A percentile compares a stretch with the other conserved stretches of the same genome.
Conservation (phyloP, 1,284 basidiomycete genomes). For the Rhizoctonia solani region DNA sequence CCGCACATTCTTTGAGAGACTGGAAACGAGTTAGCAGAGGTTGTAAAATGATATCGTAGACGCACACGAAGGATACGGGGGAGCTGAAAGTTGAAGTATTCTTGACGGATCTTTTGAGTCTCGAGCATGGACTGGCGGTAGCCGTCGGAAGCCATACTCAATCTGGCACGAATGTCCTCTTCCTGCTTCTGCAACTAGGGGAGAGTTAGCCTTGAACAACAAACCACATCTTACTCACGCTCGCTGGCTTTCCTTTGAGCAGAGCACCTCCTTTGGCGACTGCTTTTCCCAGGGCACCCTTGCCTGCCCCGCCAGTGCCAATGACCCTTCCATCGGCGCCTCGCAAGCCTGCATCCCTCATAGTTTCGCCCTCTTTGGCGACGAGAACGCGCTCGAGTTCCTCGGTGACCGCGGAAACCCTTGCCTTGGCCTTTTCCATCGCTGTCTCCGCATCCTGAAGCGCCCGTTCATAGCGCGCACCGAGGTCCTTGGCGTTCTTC, state of each 20-base stretch:
- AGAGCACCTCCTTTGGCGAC: slow-evolving; percentile 89
- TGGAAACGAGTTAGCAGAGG: slow-evolving; percentile 44
- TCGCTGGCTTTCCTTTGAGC: slow-evolving; percentile 91
- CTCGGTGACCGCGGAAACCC: slow-evolving; percentile 89
- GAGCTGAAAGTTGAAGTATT: slow-evolving; percentile 96
- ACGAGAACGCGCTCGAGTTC: slow-evolving; percentile 93
- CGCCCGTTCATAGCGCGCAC: slow-evolving; percentile 82
- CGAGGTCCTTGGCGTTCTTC: slow-evolving; percentile 89
- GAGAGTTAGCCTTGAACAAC: too few relatives aligned
- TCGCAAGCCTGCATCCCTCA: slow-evolving; percentile 78
- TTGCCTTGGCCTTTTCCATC: slow-evolving; percentile 87
- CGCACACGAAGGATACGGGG: slow-evolving; percentile 89
- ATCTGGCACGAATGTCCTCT: slow-evolving; percentile 85
- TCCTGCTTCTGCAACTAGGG: slow-evolving; percentile 87
- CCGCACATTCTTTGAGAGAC: slow-evolving; percentile 94
- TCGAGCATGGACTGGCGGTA: slow-evolving; percentile 92
- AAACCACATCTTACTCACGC: slow-evolving; percentile 55
- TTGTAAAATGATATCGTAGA: slow-evolving; percentile 38
- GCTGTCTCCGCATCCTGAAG: slow-evolving; percentile 86
- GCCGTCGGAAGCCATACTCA: slow-evolving; percentile 84
- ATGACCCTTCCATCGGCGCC: slow-evolving; percentile 46
- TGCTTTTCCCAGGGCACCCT: slow-evolving; percentile 80
- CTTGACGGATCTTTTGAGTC: slow-evolving; percentile 87
- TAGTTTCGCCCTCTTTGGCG: slow-evolving; percentile 91
- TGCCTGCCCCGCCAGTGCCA: slow-evolving; percentile 59